phyloP scores from a whole-genome alignment of 139 green algal species.

The Chlamydomonas urium region DNA sequence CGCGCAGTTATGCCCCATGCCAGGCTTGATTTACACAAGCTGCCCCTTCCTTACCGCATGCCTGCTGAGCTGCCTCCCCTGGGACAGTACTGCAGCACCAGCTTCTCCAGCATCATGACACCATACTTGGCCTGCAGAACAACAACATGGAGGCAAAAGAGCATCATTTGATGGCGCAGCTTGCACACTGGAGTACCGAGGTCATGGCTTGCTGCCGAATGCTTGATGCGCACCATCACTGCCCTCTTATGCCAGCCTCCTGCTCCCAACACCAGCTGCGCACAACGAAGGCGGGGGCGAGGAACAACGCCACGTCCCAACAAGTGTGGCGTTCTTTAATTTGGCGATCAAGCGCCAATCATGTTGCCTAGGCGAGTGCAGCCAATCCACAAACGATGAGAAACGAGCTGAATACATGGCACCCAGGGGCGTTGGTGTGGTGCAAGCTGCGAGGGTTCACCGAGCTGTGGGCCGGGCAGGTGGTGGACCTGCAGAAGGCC shows the following conservation, averaged over 20 bases:
- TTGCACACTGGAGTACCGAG: neutral
- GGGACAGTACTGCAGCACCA: constrained; percentile 33
- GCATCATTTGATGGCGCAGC: neutral
- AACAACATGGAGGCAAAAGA: neutral
- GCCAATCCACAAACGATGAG: no score
- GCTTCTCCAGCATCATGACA: constrained; percentile 24
- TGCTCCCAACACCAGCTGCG: no score
- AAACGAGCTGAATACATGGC: neutral
- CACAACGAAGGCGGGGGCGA: no score
- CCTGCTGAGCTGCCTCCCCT: constrained; percentile 29
- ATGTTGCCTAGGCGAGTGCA: neutral
- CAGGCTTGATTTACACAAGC: no score
- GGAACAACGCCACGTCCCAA: no score
- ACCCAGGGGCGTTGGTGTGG: constrained; percentile 12
- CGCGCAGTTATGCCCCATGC: no score
- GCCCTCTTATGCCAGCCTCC: no score
- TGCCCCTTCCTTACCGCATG: constrained; percentile 29
- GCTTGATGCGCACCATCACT: neutral
- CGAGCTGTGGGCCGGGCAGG: constrained; percentile 5
- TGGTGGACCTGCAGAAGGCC: constrained; percentile 1
- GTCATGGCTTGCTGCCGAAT: neutral
- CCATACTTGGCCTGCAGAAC: constrained; percentile 35
- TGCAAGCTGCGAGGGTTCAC: constrained; percentile 12
- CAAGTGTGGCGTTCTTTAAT: no score
- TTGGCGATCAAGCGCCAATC: neutral